These are phyloP conservation scores for Ustilago curta DNA, from an alignment of 1,284 basidiomycete species.

Conservation along the genomic window DNA sequence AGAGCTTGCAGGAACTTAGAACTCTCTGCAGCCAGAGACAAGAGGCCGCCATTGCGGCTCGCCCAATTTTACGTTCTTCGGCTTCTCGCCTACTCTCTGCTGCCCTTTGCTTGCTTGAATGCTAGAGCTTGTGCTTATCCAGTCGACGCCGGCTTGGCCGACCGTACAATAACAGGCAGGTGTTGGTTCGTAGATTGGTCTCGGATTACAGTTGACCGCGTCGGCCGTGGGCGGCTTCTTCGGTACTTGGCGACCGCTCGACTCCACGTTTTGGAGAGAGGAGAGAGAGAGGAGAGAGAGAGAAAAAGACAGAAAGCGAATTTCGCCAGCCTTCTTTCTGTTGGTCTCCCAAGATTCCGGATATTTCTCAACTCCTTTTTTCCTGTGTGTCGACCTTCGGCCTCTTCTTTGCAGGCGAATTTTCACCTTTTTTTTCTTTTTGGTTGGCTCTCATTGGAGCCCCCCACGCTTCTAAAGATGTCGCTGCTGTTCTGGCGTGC, in stretches of 20 bases:
- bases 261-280: background rate
- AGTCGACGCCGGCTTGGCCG: background rate
- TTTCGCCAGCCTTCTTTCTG: background rate
- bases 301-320: background rate
- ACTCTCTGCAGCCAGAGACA: background rate
- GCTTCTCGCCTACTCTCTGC: constrained; percentile 12
- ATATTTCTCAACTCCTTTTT: background rate
- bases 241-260: background rate
- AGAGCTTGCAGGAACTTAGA: background rate
- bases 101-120: constrained; percentile 2
- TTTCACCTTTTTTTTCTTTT: background rate
- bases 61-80: background rate
- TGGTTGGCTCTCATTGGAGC: background rate
- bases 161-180: background rate
- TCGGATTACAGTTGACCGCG: background rate
- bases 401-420: constrained; percentile 8
- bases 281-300: no score
- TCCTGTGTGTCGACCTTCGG: constrained; percentile 2
- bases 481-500: constrained; percentile 6
- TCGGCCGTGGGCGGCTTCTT: background rate
- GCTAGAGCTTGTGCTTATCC: background rate
- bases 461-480: constrained; percentile 10
- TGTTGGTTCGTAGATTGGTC: background rate
- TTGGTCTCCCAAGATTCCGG: background rate
- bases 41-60: background rate